These are phyloP conservation scores for Linnemannia schmuckeri DNA, from an alignment of 192 early-diverging fungal species.

Conservation along the genomic window DNA sequence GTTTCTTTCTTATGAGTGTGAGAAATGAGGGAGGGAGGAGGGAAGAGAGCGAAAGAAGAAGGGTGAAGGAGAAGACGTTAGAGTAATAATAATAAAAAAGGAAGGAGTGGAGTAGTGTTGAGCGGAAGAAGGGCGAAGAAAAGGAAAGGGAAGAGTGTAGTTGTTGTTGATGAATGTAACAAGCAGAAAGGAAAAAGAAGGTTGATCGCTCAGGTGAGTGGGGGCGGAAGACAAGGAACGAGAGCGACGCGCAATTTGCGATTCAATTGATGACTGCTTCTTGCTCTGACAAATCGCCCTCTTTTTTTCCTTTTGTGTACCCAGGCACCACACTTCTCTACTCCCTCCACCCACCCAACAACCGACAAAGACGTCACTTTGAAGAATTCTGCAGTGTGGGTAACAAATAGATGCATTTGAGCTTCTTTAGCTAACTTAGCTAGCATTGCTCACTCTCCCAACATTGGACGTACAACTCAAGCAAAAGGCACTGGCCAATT, in stretches of 20 bases:
- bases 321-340: background rate
- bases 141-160: conserved; percentile 10
- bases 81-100: background rate
- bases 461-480: background rate
- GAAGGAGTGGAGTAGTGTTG: background rate
- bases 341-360: background rate
- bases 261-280: background rate
- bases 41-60: background rate
- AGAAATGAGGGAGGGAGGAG: background rate
- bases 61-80: too few species aligned
- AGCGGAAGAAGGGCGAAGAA: background rate
- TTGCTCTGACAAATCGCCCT: conserved; percentile 1
- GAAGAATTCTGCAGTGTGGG: background rate
- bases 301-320: background rate
- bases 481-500: background rate
- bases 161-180: background rate
- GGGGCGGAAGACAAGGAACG: too few species aligned
- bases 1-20: background rate
- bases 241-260: conserved; percentile 2
- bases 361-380: background rate
- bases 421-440: too few species aligned
- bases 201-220: too few species aligned
- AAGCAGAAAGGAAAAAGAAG: too few species aligned
- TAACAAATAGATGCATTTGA: too few species aligned
- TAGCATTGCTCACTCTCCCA: background rate